Evolutionary conservation across 2,329 filamentous ascomycete genomes (phyloP), one percentile per base, ranked within the genome.

Genomic region (Hymenoscyphus albidus): DNA sequence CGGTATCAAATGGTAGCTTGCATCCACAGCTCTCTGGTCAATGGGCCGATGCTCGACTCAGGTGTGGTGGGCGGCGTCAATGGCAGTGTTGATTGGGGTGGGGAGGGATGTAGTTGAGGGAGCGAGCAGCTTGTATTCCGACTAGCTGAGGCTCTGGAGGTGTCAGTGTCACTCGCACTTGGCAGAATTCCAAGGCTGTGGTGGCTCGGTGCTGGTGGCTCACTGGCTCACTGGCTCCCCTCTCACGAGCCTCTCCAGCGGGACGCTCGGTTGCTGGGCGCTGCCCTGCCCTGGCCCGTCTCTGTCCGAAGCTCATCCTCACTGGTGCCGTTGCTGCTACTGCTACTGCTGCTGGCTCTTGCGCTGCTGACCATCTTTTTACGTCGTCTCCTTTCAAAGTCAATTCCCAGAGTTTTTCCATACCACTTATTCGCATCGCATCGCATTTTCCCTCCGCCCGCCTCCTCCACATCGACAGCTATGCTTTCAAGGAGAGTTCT

Each of bases 401-500:
- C 27, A 27, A 39, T 62, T 51, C 62, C 51, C 22, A 44, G 55
- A 42, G 18, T 44, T 64, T 44, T 18, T 48, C 44, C 44, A 18
- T 22, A 48, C 9, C 35, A 35, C 2, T 35, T 10, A 35, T 35
- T 35, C 35, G 35, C 44, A 48, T 22, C 27, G 27, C 27, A 27
- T 48, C 44, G 44, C 44, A 48, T 48, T 22, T 18, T 27, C 55
- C 22, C 16, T 60, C 31, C 39, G 18, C 3, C n/a, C 16, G 22
- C 40, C 59, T 61, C 62, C 58, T 62, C 62, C 62, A 67, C 62
- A 67, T 64, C 62, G n/a, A 65, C 64, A 32, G 62, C 54, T 56
- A 76, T 76, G 74, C 68, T 76, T 56, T 74, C 74, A 18, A 70
- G 73, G 65, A 71, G 71, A 62, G 68, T 74, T n/a, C 61, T 76